Base-by-base conservation (phyloP, 805 yeast genomes). In the Saccharomycopsis olivae region DNA sequence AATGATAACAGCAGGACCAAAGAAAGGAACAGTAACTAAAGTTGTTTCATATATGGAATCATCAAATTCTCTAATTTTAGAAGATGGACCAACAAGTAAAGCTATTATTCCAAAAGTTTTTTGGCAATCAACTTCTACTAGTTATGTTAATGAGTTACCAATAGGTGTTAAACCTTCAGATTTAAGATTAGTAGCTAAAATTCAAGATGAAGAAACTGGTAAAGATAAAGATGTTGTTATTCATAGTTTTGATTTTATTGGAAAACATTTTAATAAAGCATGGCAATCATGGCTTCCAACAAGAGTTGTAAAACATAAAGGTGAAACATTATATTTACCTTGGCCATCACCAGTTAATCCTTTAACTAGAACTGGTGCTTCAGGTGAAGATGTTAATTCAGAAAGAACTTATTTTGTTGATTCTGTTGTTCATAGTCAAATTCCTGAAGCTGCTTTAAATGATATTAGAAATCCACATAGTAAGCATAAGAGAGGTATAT, bases 391-490 rank as follows among this genome's bases (percentile, higher is more conserved):
- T 48, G 78, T 76, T 37, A 61, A 55, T 23, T 64, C 73, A 47
- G 83, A 75, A 51, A 79, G 86, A 56, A 76, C 96, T 3, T 82
- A 67, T 58, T 80, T 74, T 59, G 78, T 82, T 16, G 78, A 76
- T 42, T 69, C 83, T 15, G 60, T 84, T 5, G 75, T 77, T 17
- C 70, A 67, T 46, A 64, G 78, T 16, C 86, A 87, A 17, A 62
- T 84, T 29, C 96, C 96, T 19, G 51, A 56, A 14, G 81, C 64
- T 20, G 84, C 83, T 14, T 58, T 81, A 46, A 57, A 60, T 43
- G 75, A 84, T 43, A 68, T 88, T 47, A 78, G 95, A 61, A 82
- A 85, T 60, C 84, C 86, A 38, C 61, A 76, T 52, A 78, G 88
- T 47, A 74, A 75, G 57, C 70, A 66, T 60, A 76, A 70, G 55